These are phyloP conservation scores for Sphagnum fallax DNA, from an alignment of 228 moss, liverwort and hornwort genomes.

Conservation along the genomic window DNA sequence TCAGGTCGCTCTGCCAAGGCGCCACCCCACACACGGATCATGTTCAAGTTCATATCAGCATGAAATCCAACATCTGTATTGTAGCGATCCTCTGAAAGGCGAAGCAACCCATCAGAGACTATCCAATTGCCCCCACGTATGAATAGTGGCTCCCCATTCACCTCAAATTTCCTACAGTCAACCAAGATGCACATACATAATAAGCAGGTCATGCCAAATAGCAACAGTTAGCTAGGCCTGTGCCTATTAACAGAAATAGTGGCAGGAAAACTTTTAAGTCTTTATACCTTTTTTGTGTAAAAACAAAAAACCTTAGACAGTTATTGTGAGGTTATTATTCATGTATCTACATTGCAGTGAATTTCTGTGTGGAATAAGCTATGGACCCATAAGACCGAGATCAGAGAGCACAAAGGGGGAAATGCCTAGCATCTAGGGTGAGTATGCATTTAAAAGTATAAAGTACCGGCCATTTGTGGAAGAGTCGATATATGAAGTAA, in stretches of 20 bases:
- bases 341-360: no score
- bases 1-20: slow-evolving; percentile 88
- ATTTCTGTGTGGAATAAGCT: no score
- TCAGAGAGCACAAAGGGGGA: background rate
- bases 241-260: no score
- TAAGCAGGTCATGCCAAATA: background rate
- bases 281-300: no score
- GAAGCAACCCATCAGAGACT: slow-evolving; percentile 84
- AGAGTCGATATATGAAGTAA: slow-evolving; percentile 61
- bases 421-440: no score
- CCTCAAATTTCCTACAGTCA: slow-evolving; percentile 52
- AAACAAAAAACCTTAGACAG: no score
- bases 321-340: no score
- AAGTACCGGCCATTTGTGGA: slow-evolving; percentile 64
- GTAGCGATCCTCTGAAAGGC: slow-evolving; percentile 82
- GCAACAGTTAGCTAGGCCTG: background rate
- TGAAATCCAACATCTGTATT: slow-evolving; percentile 82
- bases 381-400: background rate
- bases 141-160: slow-evolving; percentile 79
- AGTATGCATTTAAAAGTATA: background rate
- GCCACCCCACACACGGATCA: slow-evolving; percentile 94
- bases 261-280: no score
- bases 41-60: slow-evolving; percentile 96
- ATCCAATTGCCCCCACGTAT: slow-evolving; percentile 96
- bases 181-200: background rate